These are phyloP conservation scores for Russula ochroleuca DNA, from an alignment of 768 basidiomycete species.

Conservation along the genomic window DNA sequence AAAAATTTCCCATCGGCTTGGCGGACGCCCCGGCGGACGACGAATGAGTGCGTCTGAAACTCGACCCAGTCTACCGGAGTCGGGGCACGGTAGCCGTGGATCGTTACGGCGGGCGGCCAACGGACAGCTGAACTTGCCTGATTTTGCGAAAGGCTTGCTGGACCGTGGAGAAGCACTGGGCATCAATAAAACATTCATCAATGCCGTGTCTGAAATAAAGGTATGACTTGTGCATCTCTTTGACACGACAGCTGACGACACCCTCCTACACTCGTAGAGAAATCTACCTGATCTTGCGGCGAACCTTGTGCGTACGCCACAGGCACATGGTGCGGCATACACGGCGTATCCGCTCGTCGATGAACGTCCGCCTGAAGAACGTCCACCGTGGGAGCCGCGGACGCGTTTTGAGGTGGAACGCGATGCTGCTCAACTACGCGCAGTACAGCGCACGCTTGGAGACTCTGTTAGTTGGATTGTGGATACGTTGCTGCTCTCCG, in stretches of 20 bases:
- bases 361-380: constrained; percentile 53
- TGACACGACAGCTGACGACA: constrained; percentile 21
- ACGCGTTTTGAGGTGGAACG: constrained; percentile 67
- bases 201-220: constrained; percentile 71
- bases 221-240: constrained; percentile 39
- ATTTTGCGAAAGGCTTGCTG: constrained; percentile 66
- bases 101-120: constrained; percentile 29
- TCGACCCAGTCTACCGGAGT: constrained; percentile 4
- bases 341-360: constrained; percentile 60
- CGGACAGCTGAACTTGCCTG: constrained; percentile 55
- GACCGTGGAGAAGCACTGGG: constrained; percentile 76
- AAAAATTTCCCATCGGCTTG: constrained; percentile 37
- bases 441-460: constrained; percentile 60
- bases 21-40: constrained; percentile 34
- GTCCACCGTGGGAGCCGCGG: constrained; percentile 64
- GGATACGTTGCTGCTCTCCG: constrained; percentile 59
- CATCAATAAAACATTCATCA: constrained; percentile 81
- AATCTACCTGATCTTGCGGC: constrained; percentile 83
- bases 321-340: constrained; percentile 37
- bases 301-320: constrained; percentile 58
- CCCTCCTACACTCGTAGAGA: constrained; percentile 11
- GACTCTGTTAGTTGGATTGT: constrained; percentile 72
- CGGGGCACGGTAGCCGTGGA: constrained; percentile 13
- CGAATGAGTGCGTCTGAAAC: constrained; percentile 31
- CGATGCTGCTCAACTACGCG: constrained; percentile 51